Conservation (phyloP, 306 rosid species). For the Sindora glabra region DNA sequence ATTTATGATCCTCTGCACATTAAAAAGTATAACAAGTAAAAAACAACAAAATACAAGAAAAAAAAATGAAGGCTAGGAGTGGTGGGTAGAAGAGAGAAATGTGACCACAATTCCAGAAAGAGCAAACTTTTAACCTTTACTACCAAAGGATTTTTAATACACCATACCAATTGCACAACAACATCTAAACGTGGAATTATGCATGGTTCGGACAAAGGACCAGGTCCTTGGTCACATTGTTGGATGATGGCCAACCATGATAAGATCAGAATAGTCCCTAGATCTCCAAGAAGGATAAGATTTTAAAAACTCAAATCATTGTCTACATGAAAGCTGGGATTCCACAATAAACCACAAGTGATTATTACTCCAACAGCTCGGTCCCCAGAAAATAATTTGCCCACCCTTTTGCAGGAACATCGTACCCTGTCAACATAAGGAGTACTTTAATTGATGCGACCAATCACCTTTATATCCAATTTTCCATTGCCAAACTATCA, state of each 20-base stretch:
- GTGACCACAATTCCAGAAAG: too few relatives aligned
- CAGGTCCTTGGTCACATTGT: neutral
- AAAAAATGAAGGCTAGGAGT: neutral
- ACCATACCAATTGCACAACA: too few relatives aligned
- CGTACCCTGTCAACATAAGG: neutral
- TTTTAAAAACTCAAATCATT: neutral
- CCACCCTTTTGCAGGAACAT: neutral
- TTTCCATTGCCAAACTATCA: neutral
- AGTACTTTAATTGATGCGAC: neutral
- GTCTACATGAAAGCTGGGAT: neutral
- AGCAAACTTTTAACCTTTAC: too few relatives aligned
- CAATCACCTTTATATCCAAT: conserved; percentile 5
- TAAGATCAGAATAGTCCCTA: neutral
- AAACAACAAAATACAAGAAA: conserved; percentile 5
- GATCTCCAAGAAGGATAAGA: neutral
- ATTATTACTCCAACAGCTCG: neutral
- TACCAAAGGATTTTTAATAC: too few relatives aligned
- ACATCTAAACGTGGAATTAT: too few relatives aligned
- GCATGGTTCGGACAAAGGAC: conserved; percentile 4
- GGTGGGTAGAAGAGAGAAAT: neutral
- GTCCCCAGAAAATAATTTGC: neutral
- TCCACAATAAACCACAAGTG: neutral
- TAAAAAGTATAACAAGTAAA: conserved; percentile 14
- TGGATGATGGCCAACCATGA: too few relatives aligned
- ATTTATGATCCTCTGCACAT: conserved; percentile 63